Evolutionary conservation across 1,284 basidiomycete species (phyloP).

Genomic region (Hemileia vastatrix): DNA sequence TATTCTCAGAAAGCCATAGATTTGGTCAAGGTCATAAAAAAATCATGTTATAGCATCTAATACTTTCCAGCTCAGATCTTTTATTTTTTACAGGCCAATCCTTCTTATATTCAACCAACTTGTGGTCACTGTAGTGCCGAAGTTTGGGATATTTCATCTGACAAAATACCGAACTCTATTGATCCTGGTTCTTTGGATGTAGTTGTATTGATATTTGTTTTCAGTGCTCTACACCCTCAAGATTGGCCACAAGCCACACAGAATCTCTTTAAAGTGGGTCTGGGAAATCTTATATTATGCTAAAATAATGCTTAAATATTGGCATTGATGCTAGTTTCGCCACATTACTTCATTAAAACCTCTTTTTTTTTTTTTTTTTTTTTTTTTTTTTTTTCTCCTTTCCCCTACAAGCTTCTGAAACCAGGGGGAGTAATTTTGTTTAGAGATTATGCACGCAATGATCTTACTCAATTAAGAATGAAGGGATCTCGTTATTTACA

Average conservation of each 20-base stretch:
- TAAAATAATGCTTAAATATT: not conserved
- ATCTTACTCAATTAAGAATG: constrained; percentile 87
- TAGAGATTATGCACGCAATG: constrained; percentile 90
- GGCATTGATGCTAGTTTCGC: not conserved
- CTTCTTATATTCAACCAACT: constrained; percentile 60
- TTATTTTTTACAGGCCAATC: constrained; percentile 50
- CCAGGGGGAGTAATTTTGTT: constrained; percentile 75
- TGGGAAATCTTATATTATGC: not conserved
- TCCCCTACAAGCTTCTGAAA: constrained; percentile 62
- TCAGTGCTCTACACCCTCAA: constrained; percentile 83
- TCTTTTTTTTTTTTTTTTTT: not conserved
- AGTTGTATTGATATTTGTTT: constrained; percentile 83
- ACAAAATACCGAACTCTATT: constrained; percentile 57
- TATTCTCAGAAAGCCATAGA: constrained; percentile 82
- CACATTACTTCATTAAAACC: not conserved
- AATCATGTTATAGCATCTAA: too few relatives aligned
- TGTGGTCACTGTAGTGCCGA: constrained; percentile 64
- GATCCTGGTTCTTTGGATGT: constrained; percentile 63
- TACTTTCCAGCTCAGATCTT: constrained; percentile 4
- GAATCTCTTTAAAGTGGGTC: constrained; percentile 66
- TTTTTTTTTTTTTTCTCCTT: not conserved
- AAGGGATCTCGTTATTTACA: constrained; percentile 68
- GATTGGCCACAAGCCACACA: constrained; percentile 79
- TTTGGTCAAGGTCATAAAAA: constrained; percentile 76
- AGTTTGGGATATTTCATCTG: constrained; percentile 82